phyloP scores from a whole-genome alignment of 2,329 filamentous ascomycete genomes.

The Sporothrix brasiliensis region DNA sequence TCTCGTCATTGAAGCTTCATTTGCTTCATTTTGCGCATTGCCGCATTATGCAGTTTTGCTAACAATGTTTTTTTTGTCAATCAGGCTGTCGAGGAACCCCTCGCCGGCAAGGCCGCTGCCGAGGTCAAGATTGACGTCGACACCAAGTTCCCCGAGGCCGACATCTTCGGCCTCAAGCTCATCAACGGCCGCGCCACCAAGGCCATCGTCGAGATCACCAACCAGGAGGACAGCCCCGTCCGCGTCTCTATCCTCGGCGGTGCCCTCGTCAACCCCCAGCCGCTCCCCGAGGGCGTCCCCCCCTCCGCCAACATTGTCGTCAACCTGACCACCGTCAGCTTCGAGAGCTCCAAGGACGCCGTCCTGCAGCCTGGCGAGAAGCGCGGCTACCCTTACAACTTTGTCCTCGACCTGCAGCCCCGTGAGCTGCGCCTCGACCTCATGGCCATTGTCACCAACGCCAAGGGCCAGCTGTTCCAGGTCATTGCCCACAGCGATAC shows the following conservation, averaged over 20 bases:
- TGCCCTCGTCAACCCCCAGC: slow-evolving; percentile 63
- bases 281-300: slow-evolving; percentile 53
- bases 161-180: slow-evolving; percentile 93
- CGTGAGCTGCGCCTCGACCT: slow-evolving; percentile 83
- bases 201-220: slow-evolving; percentile 78
- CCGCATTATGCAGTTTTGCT: background rate
- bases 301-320: slow-evolving; percentile 65
- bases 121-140: slow-evolving; percentile 66
- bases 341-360: slow-evolving; percentile 71
- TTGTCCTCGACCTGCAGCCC: slow-evolving; percentile 88
- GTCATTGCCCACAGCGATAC: slow-evolving; percentile 78
- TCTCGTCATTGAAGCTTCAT: background rate
- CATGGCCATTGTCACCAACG: slow-evolving; percentile 68
- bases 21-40: background rate
- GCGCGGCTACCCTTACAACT: slow-evolving; percentile 77
- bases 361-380: slow-evolving; percentile 59
- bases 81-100: slow-evolving; percentile 34
- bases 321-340: slow-evolving; percentile 80
- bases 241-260: slow-evolving; percentile 76
- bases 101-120: slow-evolving; percentile 38
- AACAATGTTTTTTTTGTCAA: background rate
- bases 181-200: slow-evolving; percentile 88
- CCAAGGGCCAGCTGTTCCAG: slow-evolving; percentile 71
- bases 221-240: slow-evolving; percentile 77
- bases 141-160: slow-evolving; percentile 67